Conservation (phyloP, 2,329 filamentous ascomycete genomes). For the Fonsecaea multimorphosa region DNA sequence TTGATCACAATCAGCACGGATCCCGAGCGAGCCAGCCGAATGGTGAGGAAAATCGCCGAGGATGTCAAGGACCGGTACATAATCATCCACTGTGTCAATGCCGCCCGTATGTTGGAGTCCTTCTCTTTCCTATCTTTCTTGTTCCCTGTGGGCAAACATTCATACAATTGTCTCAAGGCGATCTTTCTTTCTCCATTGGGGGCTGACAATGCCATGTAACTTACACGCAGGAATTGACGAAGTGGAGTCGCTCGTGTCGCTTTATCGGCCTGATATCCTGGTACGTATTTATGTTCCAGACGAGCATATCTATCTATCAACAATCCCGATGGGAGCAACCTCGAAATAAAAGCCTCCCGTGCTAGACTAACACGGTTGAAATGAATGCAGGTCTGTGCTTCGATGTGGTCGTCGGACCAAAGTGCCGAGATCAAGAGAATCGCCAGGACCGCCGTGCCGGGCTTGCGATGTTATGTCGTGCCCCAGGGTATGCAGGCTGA, state of each 20-base stretch:
- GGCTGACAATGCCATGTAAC: not conserved
- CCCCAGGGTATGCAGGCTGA: slow-evolving; percentile 50
- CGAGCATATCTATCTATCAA: not conserved
- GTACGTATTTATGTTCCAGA: slow-evolving; percentile 48
- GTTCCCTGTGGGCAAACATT: not conserved
- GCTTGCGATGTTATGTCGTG: slow-evolving; percentile 50
- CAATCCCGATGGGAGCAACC: not conserved
- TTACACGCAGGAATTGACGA: slow-evolving; percentile 57
- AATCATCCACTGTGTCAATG: slow-evolving; percentile 67
- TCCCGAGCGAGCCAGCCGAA: slow-evolving; percentile 66
- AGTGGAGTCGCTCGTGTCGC: slow-evolving; percentile 60
- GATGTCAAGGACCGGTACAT: slow-evolving; percentile 67
- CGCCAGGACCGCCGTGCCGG: slow-evolving; percentile 45
- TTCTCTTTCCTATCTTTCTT: slow-evolving; percentile 15
- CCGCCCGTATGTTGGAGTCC: slow-evolving; percentile 55
- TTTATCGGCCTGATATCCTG: slow-evolving; percentile 60
- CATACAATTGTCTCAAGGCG: not conserved
- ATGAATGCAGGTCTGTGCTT: slow-evolving; percentile 62
- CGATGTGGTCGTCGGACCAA: slow-evolving; percentile 58
- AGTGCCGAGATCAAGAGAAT: slow-evolving; percentile 46
- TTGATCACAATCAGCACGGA: slow-evolving; percentile 73
- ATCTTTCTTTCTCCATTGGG: not conserved
- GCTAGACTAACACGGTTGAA: too few species aligned
- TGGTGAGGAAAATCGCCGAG: slow-evolving; percentile 66
- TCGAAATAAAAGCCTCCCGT: not conserved